A percentile compares a stretch with the other conserved stretches of the same genome.
Conservation (phyloP, 768 basidiomycete species). For the Boletus eberwhitei region DNA sequence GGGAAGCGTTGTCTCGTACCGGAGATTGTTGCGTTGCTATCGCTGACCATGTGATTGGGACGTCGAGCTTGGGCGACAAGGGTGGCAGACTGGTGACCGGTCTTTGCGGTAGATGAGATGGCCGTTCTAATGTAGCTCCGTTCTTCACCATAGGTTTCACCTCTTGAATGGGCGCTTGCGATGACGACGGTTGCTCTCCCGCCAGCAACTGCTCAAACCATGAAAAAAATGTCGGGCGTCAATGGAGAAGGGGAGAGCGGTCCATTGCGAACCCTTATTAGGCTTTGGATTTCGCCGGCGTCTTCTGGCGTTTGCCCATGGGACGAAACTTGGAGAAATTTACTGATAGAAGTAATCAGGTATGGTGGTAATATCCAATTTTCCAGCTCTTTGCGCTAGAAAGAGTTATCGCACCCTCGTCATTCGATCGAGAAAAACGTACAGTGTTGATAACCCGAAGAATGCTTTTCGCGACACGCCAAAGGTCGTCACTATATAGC, state of each 20-base stretch:
- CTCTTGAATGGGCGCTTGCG: conserved; percentile 15
- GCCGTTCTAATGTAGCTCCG: conserved; percentile 16
- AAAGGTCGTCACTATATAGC: conserved; percentile 19
- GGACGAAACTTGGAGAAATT: conserved; percentile 26
- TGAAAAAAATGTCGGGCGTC: conserved; percentile 40
- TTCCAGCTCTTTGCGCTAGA: conserved; percentile 42
- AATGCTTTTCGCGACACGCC: conserved; percentile 24
- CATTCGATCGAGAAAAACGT: conserved; percentile 13
- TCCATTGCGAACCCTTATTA: conserved; percentile 58
- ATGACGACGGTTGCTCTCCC: conserved; percentile 19
- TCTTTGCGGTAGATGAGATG: conserved; percentile 28
- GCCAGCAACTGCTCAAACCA: conserved; percentile 44
- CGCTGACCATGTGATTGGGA: conserved; percentile 12
- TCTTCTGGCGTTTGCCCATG: conserved; percentile 23
- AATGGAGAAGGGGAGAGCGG: conserved; percentile 35
- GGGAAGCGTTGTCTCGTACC: conserved; percentile 12
- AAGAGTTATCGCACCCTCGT: conserved; percentile 25
- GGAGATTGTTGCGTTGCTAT: conserved; percentile 7
- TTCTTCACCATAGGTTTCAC: conserved; percentile 11
- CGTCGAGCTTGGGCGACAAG: conserved; percentile 12
- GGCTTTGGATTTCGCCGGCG: conserved; percentile 35
- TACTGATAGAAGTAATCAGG: conserved; percentile 36
- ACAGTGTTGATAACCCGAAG: conserved; percentile 24
- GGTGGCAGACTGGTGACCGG: conserved; percentile 12
- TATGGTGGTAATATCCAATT: conserved; percentile 43